Percentiles rank a stretch among this genome's conserved stretches.
These are phyloP conservation scores for Balamuthia mandrillaris DNA, from an alignment of 208 protist genomes.

Conservation along the genomic window DNA sequence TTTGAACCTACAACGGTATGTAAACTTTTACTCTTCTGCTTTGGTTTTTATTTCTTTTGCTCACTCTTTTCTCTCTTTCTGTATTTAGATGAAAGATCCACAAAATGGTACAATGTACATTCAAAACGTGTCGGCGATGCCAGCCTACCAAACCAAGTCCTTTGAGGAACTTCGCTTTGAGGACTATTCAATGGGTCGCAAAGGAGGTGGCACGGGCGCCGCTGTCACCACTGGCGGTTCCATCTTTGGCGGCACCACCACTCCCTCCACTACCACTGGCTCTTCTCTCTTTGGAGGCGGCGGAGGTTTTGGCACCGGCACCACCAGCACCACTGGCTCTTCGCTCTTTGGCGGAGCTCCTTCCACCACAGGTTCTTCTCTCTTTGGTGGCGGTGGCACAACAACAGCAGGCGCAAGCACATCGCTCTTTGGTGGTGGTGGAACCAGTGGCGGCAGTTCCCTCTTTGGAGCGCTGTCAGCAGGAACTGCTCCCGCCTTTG, in stretches of 20 bases:
- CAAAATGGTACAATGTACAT: too few relatives aligned
- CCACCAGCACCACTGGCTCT: background rate
- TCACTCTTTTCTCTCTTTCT: too few relatives aligned
- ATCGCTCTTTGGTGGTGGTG: background rate
- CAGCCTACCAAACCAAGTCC: constrained; percentile 1
- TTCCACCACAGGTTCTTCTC: too few relatives aligned
- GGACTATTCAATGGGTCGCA: constrained; percentile 4
- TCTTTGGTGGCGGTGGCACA: too few relatives aligned
- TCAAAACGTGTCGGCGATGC: too few relatives aligned
- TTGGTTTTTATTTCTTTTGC: too few relatives aligned
- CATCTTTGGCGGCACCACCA: background rate
- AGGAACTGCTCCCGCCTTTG: background rate
- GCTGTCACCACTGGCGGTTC: background rate
- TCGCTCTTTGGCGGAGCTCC: background rate
- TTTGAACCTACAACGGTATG: too few relatives aligned
- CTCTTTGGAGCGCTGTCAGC: background rate
- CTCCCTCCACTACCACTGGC: background rate
- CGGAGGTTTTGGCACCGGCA: background rate
- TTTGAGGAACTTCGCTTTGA: constrained; percentile 26
- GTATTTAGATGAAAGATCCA: too few relatives aligned
- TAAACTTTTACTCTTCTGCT: too few relatives aligned
- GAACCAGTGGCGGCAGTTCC: background rate
- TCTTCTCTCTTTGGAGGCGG: too few relatives aligned
- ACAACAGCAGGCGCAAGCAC: background rate
- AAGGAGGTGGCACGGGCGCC: background rate